phyloP scores from a whole-genome alignment of 2,329 filamentous ascomycete genomes.

The Aspergillus versicolor region DNA sequence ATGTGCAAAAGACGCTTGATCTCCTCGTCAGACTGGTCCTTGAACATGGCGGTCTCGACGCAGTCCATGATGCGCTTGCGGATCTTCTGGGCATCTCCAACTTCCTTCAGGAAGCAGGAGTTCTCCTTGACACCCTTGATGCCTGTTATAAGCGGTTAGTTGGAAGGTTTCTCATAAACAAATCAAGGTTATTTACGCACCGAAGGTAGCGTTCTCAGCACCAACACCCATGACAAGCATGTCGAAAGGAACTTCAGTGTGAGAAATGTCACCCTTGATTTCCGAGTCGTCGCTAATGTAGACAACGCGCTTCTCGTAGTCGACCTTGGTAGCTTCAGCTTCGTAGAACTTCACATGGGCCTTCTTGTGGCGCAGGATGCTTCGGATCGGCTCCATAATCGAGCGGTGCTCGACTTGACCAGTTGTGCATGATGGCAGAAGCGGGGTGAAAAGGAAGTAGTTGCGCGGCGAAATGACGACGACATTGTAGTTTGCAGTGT shows the following conservation, averaged over 20 bases:
- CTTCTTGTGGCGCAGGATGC: constrained; percentile 93
- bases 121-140: constrained; percentile 94
- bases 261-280: constrained; percentile 76
- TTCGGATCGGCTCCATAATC: constrained; percentile 98
- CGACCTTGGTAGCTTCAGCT: constrained; percentile 93
- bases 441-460: constrained; percentile 98
- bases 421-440: constrained; percentile 95
- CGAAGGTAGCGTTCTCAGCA: constrained; percentile 97
- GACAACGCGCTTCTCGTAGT: constrained; percentile 84
- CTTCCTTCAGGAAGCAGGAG: constrained; percentile 98
- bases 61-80: constrained; percentile 99
- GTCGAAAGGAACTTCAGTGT: constrained; percentile 93
- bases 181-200: constrained; percentile 43
- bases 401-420: constrained; percentile 97
- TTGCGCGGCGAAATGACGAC: constrained; percentile 96
- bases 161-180: background rate
- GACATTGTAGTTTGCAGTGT: constrained; percentile 99
- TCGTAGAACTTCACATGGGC: constrained; percentile 95
- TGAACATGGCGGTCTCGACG: constrained; percentile 97
- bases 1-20: constrained; percentile 94
- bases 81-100: constrained; percentile 91
- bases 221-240: constrained; percentile 98
- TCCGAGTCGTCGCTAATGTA: constrained; percentile 91
- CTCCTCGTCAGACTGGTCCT: constrained; percentile 86
- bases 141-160: constrained; percentile 40